Base-by-base conservation (phyloP, 768 basidiomycete species). In the Piloderma croceum region DNA sequence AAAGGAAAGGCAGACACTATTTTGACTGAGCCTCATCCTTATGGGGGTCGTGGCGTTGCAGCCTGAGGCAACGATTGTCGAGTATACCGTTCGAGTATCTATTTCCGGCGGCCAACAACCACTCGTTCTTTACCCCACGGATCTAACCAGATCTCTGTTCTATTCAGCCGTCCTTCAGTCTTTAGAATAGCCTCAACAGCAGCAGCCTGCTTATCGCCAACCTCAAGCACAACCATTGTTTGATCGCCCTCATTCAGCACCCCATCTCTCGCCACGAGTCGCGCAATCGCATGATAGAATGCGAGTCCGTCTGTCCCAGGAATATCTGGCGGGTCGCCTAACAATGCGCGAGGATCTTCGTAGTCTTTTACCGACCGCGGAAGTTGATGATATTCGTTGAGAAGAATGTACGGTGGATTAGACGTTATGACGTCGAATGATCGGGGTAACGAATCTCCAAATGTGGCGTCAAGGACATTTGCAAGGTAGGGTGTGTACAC, bases 351-450 rank as follows among this genome's bases (percentile, higher is more conserved):
- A 7, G 71, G 76, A 63, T 93, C 90, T 61, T 98, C 94, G 57
- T 77, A 87, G 38, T 75, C 68, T 37, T 64, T 74, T 39, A 97
- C 92, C 35, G 79, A 81, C n/a, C 54, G 44, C 6, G 83, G 74
- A 24, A 97, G 72, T 18, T 52, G 38, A 31, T 74, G 61, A 55
- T 81, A 93, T 44, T 84, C 81, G 27, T 61, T 49, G 46, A 59
- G 69, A 25, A 90, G 70, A 48, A 97, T 86, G 62, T 96, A 97
- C 7, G 90, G 86, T 19, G 87, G 86, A 62, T 92, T 93, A 12
- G 82, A 77, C 9, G 89, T 90, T 53, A 92, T 66, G 42, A 92
- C 64, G 62, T 90, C 81, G 62, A 81, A 87, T 2, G 83, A 76
- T 60, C 51, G 66, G 56, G 24, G 76, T 73, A 31, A 78, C 61